phyloP scores from a whole-genome alignment of 2,329 filamentous ascomycete species.

The Fusarium torulosum region DNA sequence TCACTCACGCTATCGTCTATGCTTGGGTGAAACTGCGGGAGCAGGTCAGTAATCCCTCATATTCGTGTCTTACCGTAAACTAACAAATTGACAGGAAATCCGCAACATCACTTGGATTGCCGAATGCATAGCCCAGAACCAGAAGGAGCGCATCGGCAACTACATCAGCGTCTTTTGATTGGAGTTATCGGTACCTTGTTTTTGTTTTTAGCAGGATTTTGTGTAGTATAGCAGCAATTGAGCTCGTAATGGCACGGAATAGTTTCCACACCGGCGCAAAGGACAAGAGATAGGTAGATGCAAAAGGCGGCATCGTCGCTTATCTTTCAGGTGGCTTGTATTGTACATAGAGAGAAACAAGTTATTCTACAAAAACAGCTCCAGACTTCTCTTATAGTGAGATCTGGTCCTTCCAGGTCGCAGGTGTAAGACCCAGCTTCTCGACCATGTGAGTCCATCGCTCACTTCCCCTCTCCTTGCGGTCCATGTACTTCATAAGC shows the following conservation, averaged over 20 bases:
- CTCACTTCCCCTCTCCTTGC: constrained; percentile 89
- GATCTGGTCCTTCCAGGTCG: constrained; percentile 93
- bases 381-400: constrained; percentile 47
- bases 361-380: constrained; percentile 57
- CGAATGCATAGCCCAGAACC: constrained; percentile 99
- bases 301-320: constrained; percentile 46
- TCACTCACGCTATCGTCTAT: constrained; percentile 94
- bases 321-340: constrained; percentile 54
- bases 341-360: constrained; percentile 64
- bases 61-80: constrained; percentile 9
- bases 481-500: constrained; percentile 85
- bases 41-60: constrained; percentile 73
- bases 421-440: constrained; percentile 86
- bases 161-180: constrained; percentile 96
- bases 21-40: constrained; percentile 98
- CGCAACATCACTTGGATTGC: constrained; percentile 99
- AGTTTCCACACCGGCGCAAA: constrained; percentile 52
- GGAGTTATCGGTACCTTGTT: constrained; percentile 36
- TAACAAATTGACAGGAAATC: constrained; percentile 79
- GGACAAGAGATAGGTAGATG: constrained; percentile 47
- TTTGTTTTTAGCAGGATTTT: constrained; percentile 51
- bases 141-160: constrained; percentile 98
- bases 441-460: constrained; percentile 89
- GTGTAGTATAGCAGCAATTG: constrained; percentile 60
- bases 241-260: constrained; percentile 55